A percentile compares a stretch with the other conserved stretches of the same genome.
Conservation (phyloP, 2,329 filamentous ascomycete species). For the Hypoxylon sp. region DNA sequence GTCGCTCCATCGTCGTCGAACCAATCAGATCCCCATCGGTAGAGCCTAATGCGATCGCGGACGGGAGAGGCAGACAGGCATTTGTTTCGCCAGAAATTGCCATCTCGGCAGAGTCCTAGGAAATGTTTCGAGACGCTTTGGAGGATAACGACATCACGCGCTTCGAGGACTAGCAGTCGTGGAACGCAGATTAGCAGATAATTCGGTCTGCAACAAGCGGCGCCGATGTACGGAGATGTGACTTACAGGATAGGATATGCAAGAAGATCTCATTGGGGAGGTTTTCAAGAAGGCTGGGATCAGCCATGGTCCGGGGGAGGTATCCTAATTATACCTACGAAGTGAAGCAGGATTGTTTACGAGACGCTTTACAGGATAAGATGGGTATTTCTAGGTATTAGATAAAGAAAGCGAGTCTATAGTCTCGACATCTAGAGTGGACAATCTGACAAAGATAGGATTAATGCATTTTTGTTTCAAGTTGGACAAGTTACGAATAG, state of each 20-base stretch:
- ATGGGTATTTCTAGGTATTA: constrained; percentile 8
- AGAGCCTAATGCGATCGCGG: constrained; percentile 67
- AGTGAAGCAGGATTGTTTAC: constrained; percentile 9
- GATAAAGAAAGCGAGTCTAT: constrained; percentile 2
- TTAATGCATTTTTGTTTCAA: constrained; percentile 26
- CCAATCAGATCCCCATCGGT: constrained; percentile 62
- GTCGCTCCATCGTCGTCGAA: constrained; percentile 48
- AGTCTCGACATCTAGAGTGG: constrained; percentile 1
- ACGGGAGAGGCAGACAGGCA: constrained; percentile 80
- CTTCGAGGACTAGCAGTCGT: constrained; percentile 61
- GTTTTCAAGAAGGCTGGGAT: constrained; percentile 58
- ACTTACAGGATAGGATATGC: constrained; percentile 73
- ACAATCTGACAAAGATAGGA: constrained; percentile 25
- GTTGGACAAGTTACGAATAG: constrained; percentile 17
- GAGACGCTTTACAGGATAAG: constrained; percentile 7
- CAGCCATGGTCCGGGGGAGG: constrained; percentile 38
- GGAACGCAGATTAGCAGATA: constrained; percentile 17
- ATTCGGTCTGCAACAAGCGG: not conserved
- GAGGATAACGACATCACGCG: constrained; percentile 73
- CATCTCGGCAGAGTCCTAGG: constrained; percentile 77
- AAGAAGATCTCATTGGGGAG: constrained; percentile 75
- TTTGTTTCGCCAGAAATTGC: constrained; percentile 79
- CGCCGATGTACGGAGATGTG: constrained; percentile 9
- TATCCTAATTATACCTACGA: constrained; percentile 14
- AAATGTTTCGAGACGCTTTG: constrained; percentile 78